Evolutionary conservation across 352 stramenopile genomes (phyloP), one percentile per base, ranked within the genome.

Genomic region (Globisporangium echinulatum): DNA sequence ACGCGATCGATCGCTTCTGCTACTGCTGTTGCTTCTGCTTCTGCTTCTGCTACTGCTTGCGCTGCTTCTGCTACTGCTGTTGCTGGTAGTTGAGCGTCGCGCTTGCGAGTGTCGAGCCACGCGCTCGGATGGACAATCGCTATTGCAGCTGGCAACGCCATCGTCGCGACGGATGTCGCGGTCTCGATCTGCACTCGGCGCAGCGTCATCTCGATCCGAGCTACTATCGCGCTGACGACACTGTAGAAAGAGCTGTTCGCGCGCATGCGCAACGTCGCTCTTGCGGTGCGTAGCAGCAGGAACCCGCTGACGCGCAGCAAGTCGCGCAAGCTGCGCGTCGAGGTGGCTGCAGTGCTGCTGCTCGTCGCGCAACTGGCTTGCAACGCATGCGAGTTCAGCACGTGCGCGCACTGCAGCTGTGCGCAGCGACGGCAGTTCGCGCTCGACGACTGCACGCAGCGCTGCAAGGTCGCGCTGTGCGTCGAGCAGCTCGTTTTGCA

Each of bases 351-450:
- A 74, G 8, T 82, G 61, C 5, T 15, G 47, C 49, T 64, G 58
- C 33, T 82, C 73, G 47, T 82, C 63, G 6, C 65, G 49, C 15
- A 82, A 52, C 47, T 82, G 73, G 25, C 68, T 79, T 40, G 63
- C 63, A 10, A 72, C 66, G 25, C 68, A 77, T 17, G 64, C 55
- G 0, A 82, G 57, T 49, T 82, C 70, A 5, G 73, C 73, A 19
- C 60, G 60, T 11, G 73, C 70, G 53, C 79, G 75, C 15, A 82
- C 64, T 11, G 70, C 70, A 4, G 58, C 55, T 8, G 77, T 60
- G 48, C 73, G 71, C 4, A 74, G 64, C 33, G 54, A 59, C 17
- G 66, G 70, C 37, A 79, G 7, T 15, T 77, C 64, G 0, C 67
- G 40, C 33, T 61, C 39, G 11, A 74, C 62, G 15, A 62, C 66